A percentile compares a stretch with the other conserved stretches of the same genome.
Conservation (phyloP, 192 early-diverging fungal species). For the Coemansia sp. region DNA sequence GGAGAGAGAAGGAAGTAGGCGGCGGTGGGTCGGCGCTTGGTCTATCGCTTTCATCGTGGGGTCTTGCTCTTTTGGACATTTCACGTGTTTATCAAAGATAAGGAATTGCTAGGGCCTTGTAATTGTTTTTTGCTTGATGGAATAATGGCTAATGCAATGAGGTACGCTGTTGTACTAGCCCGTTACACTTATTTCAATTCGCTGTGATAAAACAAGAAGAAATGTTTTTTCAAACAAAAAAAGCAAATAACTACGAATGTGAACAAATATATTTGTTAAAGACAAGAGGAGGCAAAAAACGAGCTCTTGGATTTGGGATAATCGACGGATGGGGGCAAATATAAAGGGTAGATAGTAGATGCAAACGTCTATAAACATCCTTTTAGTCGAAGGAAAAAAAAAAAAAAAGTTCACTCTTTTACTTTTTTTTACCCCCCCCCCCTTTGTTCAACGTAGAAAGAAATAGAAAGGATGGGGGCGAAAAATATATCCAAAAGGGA, state of each 20-base stretch:
- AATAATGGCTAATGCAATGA: too few species aligned
- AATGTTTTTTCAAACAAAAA: not conserved
- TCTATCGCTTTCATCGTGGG: not conserved
- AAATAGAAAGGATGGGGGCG: not conserved
- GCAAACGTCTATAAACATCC: not conserved
- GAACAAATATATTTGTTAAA: not conserved
- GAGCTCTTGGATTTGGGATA: not conserved
- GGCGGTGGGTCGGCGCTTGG: conserved; percentile 1
- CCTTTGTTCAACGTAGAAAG: conserved; percentile 9
- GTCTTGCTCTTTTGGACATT: conserved; percentile 12
- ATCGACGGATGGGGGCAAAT: not conserved
- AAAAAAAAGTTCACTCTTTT: not conserved
- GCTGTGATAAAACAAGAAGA: not conserved
- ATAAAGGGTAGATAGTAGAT: not conserved
- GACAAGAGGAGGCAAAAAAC: not conserved
- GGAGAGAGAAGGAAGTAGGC: too few species aligned
- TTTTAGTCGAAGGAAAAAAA: not conserved
- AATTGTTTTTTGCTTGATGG: not conserved
- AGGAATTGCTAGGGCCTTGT: not conserved
- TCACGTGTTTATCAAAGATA: not conserved
- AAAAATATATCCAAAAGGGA: not conserved
- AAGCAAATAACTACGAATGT: not conserved
- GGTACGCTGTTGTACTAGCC: too few species aligned
- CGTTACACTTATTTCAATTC: not conserved
- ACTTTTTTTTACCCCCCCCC: not conserved